Evolutionary conservation across 257 asterid genomes (phyloP), one percentile per base, ranked within the genome.

Genomic region (Jasminum sambac): DNA sequence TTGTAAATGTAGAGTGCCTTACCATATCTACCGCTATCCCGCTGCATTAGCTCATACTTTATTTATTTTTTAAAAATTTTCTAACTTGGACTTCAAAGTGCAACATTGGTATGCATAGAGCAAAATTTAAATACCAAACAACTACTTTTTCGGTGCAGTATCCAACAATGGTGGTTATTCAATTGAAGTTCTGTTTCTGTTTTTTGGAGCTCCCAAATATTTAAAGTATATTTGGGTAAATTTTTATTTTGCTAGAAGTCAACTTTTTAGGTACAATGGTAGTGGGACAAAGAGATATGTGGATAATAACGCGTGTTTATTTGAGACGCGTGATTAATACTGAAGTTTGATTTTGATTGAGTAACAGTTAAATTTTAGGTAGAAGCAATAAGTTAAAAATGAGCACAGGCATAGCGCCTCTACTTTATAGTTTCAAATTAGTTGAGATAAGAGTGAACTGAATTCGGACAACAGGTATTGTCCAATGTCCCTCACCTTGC

Each of bases 151-250:
- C 38, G 30, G 7, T 58, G 60, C 52, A 36, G 14, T 62, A 14
- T 39, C 43, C 58, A 7, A 41, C 4, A 11, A 41, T 30, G 46
- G 57, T 23, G 65, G 36, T 52, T 67, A 37, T 72, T 21, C 16
- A n/a, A 42, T 44, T 63, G 42, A 59, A 46, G 52, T 24, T 69
- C 46, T 58, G 64, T 23, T 71, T 42, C 17, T 48, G 41, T 68
- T 65, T 65, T 30, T 76, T 60, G 79, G 55, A 70, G 43, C 61
- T 42, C 44, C 73, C 77, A 63, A 42, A 23, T 43, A 17, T 55
- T 59, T 39, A 57, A 61, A 43, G 40, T 30, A 4, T 30, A 4
- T 30, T 30, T 1, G 36, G 36, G 36, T 30, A 30, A 30, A 30
- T 30, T 30, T 30, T 30, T 1, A 30, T 30, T 30, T 30, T 30